Evolutionary conservation across 345 rosid genomes (phyloP), one percentile per base, ranked within the genome.

Genomic region (Brassica carinata): DNA sequence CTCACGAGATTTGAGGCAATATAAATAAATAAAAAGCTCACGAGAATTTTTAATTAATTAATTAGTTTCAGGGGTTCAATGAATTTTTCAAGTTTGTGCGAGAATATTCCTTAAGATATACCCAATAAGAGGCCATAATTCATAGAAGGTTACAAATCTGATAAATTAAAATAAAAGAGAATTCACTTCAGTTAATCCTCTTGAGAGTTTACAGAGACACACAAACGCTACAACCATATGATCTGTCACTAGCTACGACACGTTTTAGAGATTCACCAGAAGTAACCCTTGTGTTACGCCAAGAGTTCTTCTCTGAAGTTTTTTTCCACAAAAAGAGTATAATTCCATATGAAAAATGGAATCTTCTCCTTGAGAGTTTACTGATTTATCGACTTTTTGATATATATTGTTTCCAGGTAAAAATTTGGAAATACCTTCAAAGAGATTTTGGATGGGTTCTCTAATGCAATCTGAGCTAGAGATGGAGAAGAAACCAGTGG

Each of bases 401-500:
- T 15, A 31, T 43, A 33, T 76, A 0, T 53, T 23, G 0, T 38
- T 36, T 67, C 1, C 48, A 71, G 77, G 68, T 59, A 29, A 15
- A 23, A 23, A 6, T 14, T 71, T 64, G 33, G 64, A 62, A 3
- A 51, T 7, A 15, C 6, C 26, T 2, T 61, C 67, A 33, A 36
- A 38, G n/a, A 31, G 5, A 31, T 31, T 31, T 34, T 34, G 1
- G 2, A 34, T 34, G 40, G 40, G 89, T 83, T 81, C 97, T 8
- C 13, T 79, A 18, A 14, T 75, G n/a, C 88, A 86, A 58, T 64
- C 74, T 2, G 73, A 69, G 6, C 45, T 71, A 9, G 84, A 73
- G 71, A 72, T 45, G 13, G 72, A 48, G 18, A 76, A 63, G n/a
- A 91, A 87, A 87, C 98, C 96, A 4, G 78, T 79, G 1, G 98